Base-by-base conservation (phyloP, 306 rosid species). In the Corylus heterophylla region DNA sequence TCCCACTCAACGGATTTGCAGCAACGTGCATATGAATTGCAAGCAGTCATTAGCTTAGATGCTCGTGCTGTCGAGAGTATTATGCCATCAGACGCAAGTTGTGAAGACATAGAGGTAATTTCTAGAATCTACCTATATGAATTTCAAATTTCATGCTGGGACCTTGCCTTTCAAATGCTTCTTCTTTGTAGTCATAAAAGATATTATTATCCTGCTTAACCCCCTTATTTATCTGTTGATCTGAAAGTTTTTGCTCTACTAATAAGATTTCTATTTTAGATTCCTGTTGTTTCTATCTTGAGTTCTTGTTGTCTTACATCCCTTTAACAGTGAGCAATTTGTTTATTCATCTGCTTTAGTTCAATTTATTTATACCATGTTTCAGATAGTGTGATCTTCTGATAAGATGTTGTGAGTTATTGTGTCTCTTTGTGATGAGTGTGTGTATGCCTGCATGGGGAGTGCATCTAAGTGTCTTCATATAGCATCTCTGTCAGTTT, bases 21-120 rank as follows among this genome's bases (percentile, higher is more conserved):
- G 87, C 98, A 93, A 78, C 97, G 96, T 77, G 95, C 98, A 11
- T 91, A 93, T 85, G 98, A 93, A 85, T 87, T 91, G 86, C 98
- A 89, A 88, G 90, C 88, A 70, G 86, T 89, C 69, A 27, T 77
- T 69, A 80, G 88, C 61, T 86, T 91, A 86, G 91, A 89, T 77
- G 81, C 88, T 68, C 82, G 47, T 80, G 92, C 93, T 59, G 83
- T 87, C 51, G 85, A 83, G 78, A 75, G 64, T 80, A 88, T 89
- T 78, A 74, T 93, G 85, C 97, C 97, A 13, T 78, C 56, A 11
- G 98, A 93, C 27, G 97, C 97, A 80, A 91, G 93, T 80, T 90
- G 91, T 83, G 95, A 93, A 84, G 93, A 93, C 44, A 78, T 90
- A 63, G 97, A 93, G 98, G 95, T 91, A 77, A 81, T 48, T 61